Percentiles rank a stretch among this genome's conserved stretches.
Evolutionary conservation across 306 rosid genomes (phyloP).

Genomic region (Quercus agrifolia): DNA sequence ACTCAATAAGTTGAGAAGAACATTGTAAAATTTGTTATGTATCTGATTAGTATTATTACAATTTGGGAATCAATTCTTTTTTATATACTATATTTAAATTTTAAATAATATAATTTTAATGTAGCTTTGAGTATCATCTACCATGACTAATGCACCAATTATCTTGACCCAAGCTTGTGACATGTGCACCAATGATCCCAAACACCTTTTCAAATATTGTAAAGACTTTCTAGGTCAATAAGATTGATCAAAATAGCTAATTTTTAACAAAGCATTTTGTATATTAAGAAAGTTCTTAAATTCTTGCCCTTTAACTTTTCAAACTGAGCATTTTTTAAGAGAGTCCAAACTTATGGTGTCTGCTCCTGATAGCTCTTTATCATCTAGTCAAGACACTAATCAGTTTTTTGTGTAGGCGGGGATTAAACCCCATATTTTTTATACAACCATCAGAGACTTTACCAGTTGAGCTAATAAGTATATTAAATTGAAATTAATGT

Average conservation of each 20-base stretch:
- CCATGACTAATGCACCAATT: constrained; percentile 42
- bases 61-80: too few relatives aligned
- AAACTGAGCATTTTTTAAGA: background rate
- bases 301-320: too few relatives aligned
- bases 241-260: background rate
- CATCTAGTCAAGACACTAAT: rapidly evolving
- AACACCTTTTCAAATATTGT: constrained; percentile 15
- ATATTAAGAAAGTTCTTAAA: too few relatives aligned
- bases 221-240: background rate
- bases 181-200: constrained; percentile 43
- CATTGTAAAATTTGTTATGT: too few relatives aligned
- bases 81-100: too few relatives aligned
- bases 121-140: constrained; percentile 49
- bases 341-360: background rate
- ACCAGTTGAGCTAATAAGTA: too few relatives aligned
- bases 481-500: constrained; percentile 6
- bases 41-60: too few relatives aligned
- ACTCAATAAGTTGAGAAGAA: too few relatives aligned
- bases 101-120: too few relatives aligned
- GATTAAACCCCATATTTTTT: too few relatives aligned
- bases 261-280: background rate
- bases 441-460: too few relatives aligned
- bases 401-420: rapidly evolving
- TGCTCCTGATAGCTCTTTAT: too few relatives aligned
- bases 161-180: constrained; percentile 40